Conservation (phyloP, 768 basidiomycete species). For the Xerocomellus intermedius region DNA sequence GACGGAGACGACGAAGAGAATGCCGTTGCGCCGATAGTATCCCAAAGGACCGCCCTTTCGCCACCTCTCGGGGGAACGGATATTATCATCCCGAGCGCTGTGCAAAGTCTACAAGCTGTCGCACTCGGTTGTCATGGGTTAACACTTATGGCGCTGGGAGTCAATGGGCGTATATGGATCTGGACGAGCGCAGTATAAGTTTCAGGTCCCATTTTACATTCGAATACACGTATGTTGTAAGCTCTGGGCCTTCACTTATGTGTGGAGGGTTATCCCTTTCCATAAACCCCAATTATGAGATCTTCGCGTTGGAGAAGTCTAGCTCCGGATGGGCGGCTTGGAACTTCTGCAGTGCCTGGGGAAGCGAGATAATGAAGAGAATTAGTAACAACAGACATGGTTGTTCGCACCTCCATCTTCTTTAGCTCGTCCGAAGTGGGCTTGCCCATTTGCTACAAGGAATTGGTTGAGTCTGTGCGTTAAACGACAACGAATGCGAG, state of each 20-base stretch:
- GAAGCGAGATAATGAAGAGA: background rate
- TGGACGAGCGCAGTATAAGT: conserved; percentile 22
- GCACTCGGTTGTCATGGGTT: conserved; percentile 44
- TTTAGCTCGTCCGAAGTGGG: conserved; percentile 93
- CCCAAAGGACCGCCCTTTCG: conserved; percentile 11
- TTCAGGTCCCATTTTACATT: background rate
- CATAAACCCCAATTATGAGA: conserved; percentile 47
- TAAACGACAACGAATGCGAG: background rate
- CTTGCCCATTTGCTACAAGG: conserved; percentile 82
- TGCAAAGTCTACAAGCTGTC: conserved; percentile 37
- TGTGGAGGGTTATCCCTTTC: background rate
- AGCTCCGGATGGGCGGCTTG: conserved; percentile 89
- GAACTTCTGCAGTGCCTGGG: conserved; percentile 82
- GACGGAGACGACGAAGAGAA: conserved; percentile 27
- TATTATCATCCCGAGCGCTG: conserved; percentile 16
- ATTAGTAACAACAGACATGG: background rate
- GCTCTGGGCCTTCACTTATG: background rate
- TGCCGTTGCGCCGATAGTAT: background rate
- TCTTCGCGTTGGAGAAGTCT: conserved; percentile 91
- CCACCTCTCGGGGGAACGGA: conserved; percentile 22
- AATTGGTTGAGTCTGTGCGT: background rate
- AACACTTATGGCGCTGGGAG: conserved; percentile 22
- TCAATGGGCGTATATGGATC: conserved; percentile 23
- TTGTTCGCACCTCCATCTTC: conserved; percentile 72
- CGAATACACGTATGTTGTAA: background rate